Evolutionary conservation across 2,329 filamentous ascomycete genomes (phyloP).

Genomic region (Hypomyces perniciosus): DNA sequence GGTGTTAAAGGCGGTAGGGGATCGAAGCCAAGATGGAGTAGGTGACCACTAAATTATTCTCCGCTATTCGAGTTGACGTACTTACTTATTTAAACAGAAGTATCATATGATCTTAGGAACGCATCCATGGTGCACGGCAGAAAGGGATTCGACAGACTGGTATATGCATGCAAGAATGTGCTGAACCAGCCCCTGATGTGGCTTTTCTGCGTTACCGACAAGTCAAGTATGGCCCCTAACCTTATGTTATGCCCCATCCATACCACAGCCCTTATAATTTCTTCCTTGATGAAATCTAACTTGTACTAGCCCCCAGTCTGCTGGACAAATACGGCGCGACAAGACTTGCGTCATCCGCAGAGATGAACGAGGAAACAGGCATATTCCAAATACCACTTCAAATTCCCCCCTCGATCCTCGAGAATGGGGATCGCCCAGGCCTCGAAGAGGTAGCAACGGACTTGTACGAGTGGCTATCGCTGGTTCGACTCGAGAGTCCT

Average conservation of each 20-base stretch:
- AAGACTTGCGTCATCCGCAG: constrained; percentile 31
- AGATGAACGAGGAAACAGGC: constrained; percentile 14
- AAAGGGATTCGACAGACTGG: constrained; percentile 71
- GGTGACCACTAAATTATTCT: constrained; percentile 17
- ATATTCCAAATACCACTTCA: constrained; percentile 21
- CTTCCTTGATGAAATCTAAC: neutral
- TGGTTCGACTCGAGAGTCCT: constrained; percentile 62
- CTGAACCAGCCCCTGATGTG: constrained; percentile 63
- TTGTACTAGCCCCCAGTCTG: constrained; percentile 45
- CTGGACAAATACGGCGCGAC: constrained; percentile 39
- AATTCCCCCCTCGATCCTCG: constrained; percentile 22
- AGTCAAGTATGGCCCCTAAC: constrained; percentile 17
- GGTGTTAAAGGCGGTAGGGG: constrained; percentile 52
- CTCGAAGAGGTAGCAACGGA: constrained; percentile 59
- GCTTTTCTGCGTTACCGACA: constrained; percentile 65
- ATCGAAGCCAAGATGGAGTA: constrained; percentile 69
- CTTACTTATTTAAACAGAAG: constrained; percentile 42
- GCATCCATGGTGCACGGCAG: constrained; percentile 77
- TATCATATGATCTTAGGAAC: constrained; percentile 68
- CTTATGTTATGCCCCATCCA: constrained; percentile 7
- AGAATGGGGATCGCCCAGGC: constrained; percentile 36
- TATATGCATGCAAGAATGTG: constrained; percentile 74
- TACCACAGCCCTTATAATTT: neutral
- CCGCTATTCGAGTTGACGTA: neutral
- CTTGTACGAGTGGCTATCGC: constrained; percentile 67